Evolutionary conservation across 352 stramenopile species (phyloP).

Genomic region (Pythium vanterpoolii): DNA sequence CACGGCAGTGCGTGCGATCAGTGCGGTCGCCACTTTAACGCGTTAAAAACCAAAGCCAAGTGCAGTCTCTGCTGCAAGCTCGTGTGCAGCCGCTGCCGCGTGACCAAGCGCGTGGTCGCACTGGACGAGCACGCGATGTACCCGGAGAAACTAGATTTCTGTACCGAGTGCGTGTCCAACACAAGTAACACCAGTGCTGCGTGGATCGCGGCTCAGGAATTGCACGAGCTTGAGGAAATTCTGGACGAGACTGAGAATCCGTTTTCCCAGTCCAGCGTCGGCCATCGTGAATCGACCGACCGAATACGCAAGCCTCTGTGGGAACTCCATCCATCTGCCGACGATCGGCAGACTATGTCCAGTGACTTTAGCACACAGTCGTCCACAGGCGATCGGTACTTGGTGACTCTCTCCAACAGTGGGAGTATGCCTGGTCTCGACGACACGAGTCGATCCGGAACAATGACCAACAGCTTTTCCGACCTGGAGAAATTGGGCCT

Average conservation of each 20-base stretch:
- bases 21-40: conserved; percentile 22
- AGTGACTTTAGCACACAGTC: conserved; percentile 24
- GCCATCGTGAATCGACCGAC: background rate
- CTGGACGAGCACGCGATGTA: conserved; percentile 48
- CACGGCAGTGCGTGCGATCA: conserved; percentile 18
- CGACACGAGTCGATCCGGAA: background rate
- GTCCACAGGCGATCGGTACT: conserved; percentile 17
- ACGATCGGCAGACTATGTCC: conserved; percentile 39
- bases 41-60: conserved; percentile 25
- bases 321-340: conserved; percentile 8
- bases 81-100: conserved; percentile 23
- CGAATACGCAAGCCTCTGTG: conserved; percentile 17
- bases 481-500: conserved; percentile 15
- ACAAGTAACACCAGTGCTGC: conserved; percentile 45
- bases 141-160: conserved; percentile 70
- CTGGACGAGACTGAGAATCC: conserved; percentile 18
- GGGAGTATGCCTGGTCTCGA: background rate
- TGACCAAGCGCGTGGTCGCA: conserved; percentile 28
- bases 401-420: conserved; percentile 12
- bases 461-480: background rate
- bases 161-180: conserved; percentile 40
- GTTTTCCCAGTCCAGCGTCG: background rate
- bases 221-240: conserved; percentile 25
- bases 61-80: conserved; percentile 21
- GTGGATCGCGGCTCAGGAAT: conserved; percentile 54